Conservation (phyloP, 2,329 filamentous ascomycete species). For the Ascochyta viciae-villosae region DNA sequence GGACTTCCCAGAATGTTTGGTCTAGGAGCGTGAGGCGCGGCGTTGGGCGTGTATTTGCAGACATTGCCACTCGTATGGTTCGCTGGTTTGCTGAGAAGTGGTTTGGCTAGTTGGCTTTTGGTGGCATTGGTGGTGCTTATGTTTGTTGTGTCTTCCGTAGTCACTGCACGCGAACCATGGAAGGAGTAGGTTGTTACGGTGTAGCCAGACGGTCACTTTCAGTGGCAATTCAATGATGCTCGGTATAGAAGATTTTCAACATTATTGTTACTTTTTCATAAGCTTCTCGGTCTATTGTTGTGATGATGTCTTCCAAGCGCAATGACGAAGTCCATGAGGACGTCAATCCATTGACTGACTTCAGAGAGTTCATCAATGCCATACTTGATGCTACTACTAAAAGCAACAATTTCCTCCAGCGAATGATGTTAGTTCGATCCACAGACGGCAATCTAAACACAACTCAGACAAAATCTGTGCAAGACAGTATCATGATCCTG, state of each 20-base stretch:
- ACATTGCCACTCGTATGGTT: neutral
- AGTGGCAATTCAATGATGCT: neutral
- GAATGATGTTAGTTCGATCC: neutral
- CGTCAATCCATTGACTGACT: neutral
- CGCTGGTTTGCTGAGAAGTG: neutral
- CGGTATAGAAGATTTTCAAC: neutral
- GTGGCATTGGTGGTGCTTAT: neutral
- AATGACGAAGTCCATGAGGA: neutral
- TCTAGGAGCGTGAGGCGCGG: constrained; percentile 1
- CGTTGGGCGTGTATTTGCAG: neutral
- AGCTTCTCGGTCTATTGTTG: too few relatives aligned
- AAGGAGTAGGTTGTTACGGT: neutral
- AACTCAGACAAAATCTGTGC: neutral
- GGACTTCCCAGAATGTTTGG: constrained; percentile 9
- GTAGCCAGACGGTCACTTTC: neutral
- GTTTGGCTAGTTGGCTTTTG: neutral
- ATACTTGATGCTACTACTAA: neutral
- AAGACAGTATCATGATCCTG: neutral
- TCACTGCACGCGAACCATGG: neutral
- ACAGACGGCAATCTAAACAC: accelerated
- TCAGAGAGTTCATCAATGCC: constrained; percentile 3
- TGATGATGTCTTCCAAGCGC: neutral
- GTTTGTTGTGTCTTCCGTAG: neutral
- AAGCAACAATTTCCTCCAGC: neutral
- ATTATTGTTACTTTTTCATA: neutral